These are phyloP conservation scores for Solanum bukasovii DNA, from an alignment of 257 asterid genomes.

Conservation along the genomic window DNA sequence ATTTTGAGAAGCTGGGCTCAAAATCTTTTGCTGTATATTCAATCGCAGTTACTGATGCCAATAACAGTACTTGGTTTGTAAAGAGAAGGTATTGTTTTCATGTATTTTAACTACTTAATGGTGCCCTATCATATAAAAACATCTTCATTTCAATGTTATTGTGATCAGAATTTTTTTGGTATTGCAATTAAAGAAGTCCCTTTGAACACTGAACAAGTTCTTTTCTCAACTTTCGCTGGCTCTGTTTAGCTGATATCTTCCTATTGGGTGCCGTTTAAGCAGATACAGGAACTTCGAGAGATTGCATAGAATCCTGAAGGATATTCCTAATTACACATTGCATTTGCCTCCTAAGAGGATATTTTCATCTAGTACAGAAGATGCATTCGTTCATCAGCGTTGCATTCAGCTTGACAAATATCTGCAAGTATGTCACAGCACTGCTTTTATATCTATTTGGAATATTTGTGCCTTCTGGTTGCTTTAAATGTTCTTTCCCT, in stretches of 20 bases:
- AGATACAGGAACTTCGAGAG: conserved; percentile 97
- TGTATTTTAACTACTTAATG: conserved; percentile 3
- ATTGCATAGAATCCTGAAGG: conserved; percentile 89
- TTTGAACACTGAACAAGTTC: neutral
- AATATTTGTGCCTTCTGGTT: conserved; percentile 1
- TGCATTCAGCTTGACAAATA: conserved; percentile 95
- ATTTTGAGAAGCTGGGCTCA: conserved; percentile 87
- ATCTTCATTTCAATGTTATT: neutral
- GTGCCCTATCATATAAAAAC: neutral
- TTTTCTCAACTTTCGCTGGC: conserved; percentile 5
- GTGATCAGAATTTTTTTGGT: neutral
- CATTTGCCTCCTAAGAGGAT: conserved; percentile 98
- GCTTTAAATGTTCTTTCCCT: conserved; percentile 18
- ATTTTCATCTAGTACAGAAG: conserved; percentile 97
- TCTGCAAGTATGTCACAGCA: conserved; percentile 56
- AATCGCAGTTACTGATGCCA: conserved; percentile 79
- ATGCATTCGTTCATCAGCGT: conserved; percentile 93
- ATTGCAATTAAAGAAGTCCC: neutral
- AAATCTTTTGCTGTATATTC: conserved; percentile 95
- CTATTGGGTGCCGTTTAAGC: conserved; percentile 13
- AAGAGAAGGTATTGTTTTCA: conserved; percentile 59
- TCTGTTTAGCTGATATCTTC: conserved; percentile 6
- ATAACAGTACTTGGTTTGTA: conserved; percentile 76
- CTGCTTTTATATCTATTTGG: neutral
- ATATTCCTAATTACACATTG: conserved; percentile 83